phyloP scores from a whole-genome alignment of 352 stramenopile genomes.

The Phytophthora sp. region DNA sequence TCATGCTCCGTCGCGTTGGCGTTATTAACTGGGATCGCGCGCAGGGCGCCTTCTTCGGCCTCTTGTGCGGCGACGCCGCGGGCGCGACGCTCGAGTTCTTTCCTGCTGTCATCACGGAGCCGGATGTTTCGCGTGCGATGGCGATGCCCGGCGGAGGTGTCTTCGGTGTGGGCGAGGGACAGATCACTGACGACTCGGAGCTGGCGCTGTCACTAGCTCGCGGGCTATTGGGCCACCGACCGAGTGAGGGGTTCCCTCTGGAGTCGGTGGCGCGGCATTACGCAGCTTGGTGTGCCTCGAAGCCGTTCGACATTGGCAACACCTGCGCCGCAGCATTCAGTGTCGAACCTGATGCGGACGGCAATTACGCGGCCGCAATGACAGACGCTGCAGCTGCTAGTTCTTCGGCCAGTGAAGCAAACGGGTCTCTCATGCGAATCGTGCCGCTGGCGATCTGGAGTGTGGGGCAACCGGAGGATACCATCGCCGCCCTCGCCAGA shows the following conservation, averaged over 20 bases:
- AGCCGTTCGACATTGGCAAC: slow-evolving; percentile 60
- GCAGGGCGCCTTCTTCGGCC: slow-evolving; percentile 56
- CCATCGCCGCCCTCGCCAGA: slow-evolving; percentile 39
- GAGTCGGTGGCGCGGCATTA: slow-evolving; percentile 52
- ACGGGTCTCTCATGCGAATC: slow-evolving; percentile 64
- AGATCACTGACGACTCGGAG: slow-evolving; percentile 76
- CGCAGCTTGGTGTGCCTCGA: slow-evolving; percentile 38
- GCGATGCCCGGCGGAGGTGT: slow-evolving; percentile 58
- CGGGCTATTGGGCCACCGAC: slow-evolving; percentile 33
- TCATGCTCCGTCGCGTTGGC: no score
- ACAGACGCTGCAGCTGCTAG: slow-evolving; percentile 24
- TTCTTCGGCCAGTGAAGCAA: slow-evolving; percentile 50
- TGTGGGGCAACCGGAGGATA: slow-evolving; percentile 26
- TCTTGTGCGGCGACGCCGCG: slow-evolving; percentile 56
- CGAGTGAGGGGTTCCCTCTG: slow-evolving; percentile 40
- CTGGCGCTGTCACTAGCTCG: slow-evolving; percentile 52
- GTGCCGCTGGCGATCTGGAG: slow-evolving; percentile 53
- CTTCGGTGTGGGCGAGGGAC: slow-evolving; percentile 45
- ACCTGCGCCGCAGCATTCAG: slow-evolving; percentile 55
- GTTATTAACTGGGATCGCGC: slow-evolving; percentile 43
- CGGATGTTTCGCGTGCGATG: slow-evolving; percentile 41
- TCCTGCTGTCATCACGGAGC: slow-evolving; percentile 29
- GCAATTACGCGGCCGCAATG: slow-evolving; percentile 37
- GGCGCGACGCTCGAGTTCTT: slow-evolving; percentile 64
- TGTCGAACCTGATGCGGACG: slow-evolving; percentile 18